Evolutionary conservation across 768 basidiomycete species (phyloP).

Genomic region (Kwoniella sp.): DNA sequence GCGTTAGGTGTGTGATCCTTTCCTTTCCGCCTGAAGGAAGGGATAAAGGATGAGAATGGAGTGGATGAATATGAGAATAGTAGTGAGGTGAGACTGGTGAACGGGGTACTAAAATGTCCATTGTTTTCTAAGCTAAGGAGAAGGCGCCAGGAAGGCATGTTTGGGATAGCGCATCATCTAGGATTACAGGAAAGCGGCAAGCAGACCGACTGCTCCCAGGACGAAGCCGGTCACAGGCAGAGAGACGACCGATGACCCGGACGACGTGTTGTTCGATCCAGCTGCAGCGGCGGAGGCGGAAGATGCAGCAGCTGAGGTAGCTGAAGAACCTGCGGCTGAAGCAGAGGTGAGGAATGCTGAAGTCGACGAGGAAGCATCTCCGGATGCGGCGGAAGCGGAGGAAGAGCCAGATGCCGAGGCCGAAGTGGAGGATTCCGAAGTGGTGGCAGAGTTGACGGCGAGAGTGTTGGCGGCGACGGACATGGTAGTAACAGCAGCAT

Average conservation of each 20-base stretch:
- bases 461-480: constrained; percentile 28
- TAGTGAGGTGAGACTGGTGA: background rate
- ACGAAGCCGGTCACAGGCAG: background rate
- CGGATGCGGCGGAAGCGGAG: constrained; percentile 11
- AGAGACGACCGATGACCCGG: background rate
- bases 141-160: background rate
- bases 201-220: background rate
- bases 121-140: background rate
- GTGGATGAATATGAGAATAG: background rate
- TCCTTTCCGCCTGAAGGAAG: background rate
- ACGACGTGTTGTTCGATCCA: constrained; percentile 5
- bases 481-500: constrained; percentile 32
- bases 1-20: background rate
- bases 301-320: constrained; percentile 24
- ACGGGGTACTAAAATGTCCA: constrained; percentile 4
- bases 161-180: too few species aligned
- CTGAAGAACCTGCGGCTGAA: constrained; percentile 6
- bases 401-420: constrained; percentile 18
- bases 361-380: constrained; percentile 5
- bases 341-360: constrained; percentile 21
- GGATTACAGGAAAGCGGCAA: constrained; percentile 1
- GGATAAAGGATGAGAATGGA: background rate
- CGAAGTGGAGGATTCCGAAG: constrained; percentile 23
- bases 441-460: constrained; percentile 6
- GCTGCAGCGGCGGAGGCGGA: background rate